Conservation (phyloP, 1,284 basidiomycete genomes). For the Leccinum angustisporum region DNA sequence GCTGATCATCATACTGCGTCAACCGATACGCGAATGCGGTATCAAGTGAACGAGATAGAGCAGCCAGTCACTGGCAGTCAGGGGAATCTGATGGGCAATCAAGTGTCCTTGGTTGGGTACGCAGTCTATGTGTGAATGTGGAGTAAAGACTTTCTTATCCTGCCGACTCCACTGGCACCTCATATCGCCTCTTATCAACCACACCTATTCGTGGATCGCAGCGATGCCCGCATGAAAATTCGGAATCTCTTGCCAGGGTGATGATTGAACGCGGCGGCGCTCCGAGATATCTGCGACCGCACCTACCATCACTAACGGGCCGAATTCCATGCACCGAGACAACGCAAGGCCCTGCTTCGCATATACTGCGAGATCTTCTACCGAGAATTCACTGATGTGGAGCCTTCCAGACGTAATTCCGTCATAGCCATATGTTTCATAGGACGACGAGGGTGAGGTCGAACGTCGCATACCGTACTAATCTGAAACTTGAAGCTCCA, state of each 20-base stretch:
- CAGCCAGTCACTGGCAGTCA: not conserved
- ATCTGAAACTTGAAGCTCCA: not conserved
- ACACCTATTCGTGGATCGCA: not conserved
- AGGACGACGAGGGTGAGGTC: not conserved
- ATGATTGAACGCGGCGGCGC: not conserved
- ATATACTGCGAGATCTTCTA: too few species aligned
- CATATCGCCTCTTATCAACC: not conserved
- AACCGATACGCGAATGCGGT: not conserved
- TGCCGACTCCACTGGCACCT: not conserved
- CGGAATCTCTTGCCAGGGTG: not conserved
- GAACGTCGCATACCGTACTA: not conserved
- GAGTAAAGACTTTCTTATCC: constrained; percentile 9
- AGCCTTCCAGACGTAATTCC: constrained; percentile 1
- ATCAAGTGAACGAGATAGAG: not conserved
- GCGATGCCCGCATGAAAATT: not conserved
- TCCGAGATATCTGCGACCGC: not conserved
- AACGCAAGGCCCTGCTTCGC: not conserved
- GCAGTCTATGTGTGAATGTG: not conserved
- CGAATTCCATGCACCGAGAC: not conserved
- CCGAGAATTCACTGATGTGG: not conserved
- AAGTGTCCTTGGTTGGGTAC: not conserved
- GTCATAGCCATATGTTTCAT: not conserved
- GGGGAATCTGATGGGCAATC: not conserved
- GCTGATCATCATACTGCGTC: not conserved
- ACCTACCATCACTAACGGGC: not conserved